Evolutionary conservation across 2,329 filamentous ascomycete genomes (phyloP), one percentile per base, ranked within the genome.

Genomic region (Paraconiothyrium sp.): DNA sequence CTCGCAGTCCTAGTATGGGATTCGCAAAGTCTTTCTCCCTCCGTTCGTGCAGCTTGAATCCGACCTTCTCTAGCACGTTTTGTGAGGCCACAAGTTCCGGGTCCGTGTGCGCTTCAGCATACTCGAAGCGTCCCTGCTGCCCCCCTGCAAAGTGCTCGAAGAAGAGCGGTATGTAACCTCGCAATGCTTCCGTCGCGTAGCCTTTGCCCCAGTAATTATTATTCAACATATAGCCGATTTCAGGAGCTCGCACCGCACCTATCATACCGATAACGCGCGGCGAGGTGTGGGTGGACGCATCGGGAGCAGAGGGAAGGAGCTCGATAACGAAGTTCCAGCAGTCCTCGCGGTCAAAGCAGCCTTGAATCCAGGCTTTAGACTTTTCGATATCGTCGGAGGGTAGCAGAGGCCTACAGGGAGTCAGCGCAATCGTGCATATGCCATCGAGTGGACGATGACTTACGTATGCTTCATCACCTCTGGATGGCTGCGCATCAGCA

Each of bases 381-480:
- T 66, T 68, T 39, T 74, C 67, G n/a, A 74, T 66, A 67, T 89
- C 85, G 55, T 82, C 76, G 6, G 84, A 84, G 1, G 85, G 78
- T n/a, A 87, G 72, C 35, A 79, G 82, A 11, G 57, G 69, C 62
- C 75, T 89, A 44, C 1, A 44, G 8, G 43, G 6, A 34, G 39
- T 48, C 9, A 61, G 44, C 4, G 30, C 27, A 11, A 48, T 48
- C 24, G 11, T 32, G 20, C 7, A 35, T 39, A 24, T 11, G 22
- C 30, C 27, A 34, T 37, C n/a, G 20, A 22, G 13, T 34, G 10
- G 20, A 46, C 13, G 8, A 20, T 3, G 8, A 65, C 60, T 82
- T 83, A 65, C 57, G 88, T 88, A 81, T 84, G 89, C 58, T 75
- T 74, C 89, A 92, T 91, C 50, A 89, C 86, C 66, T 89, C 86